Evolutionary conservation across 345 rosid genomes (phyloP).

Genomic region (Gynandropsis gynandra): DNA sequence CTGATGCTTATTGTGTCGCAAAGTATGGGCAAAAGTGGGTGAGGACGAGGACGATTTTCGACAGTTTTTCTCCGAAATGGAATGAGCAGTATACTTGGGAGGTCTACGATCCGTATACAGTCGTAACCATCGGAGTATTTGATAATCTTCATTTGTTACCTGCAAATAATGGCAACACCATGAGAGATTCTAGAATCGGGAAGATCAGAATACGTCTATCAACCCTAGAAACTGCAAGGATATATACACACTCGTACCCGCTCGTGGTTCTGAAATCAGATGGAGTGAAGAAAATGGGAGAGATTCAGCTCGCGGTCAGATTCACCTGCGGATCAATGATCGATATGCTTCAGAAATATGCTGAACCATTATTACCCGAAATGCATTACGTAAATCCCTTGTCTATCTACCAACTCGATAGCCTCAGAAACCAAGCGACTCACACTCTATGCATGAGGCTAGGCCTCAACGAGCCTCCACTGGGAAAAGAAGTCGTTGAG

Average conservation of each 20-base stretch:
- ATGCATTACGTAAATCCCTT: constrained; percentile 8
- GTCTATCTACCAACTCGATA: constrained; percentile 5
- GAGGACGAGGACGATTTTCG: constrained; percentile 8
- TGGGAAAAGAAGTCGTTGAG: constrained; percentile 11
- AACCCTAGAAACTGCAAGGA: neutral
- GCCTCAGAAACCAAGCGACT: constrained; percentile 10
- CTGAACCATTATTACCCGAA: neutral
- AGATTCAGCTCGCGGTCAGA: constrained; percentile 8
- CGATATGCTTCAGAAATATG: constrained; percentile 4
- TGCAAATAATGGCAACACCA: neutral
- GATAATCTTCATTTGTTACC: neutral
- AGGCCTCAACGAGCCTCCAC: neutral
- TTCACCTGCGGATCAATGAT: neutral
- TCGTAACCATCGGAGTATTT: constrained; percentile 10
- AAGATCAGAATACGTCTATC: constrained; percentile 11
- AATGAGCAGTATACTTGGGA: constrained; percentile 14
- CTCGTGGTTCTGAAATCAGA: constrained; percentile 3
- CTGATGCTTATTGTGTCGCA: constrained; percentile 12
- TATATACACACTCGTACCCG: constrained; percentile 13
- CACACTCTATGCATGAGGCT: constrained; percentile 1
- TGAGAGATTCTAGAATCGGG: constrained; percentile 8
- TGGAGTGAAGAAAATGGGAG: constrained; percentile 16
- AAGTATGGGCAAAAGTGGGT: constrained; percentile 12
- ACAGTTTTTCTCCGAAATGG: constrained; percentile 6
- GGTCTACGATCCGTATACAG: constrained; percentile 12